A percentile compares a stretch with the other conserved stretches of the same genome.
phyloP scores from a whole-genome alignment of 2,329 filamentous ascomycete species.

The Fusarium zealandicum region DNA sequence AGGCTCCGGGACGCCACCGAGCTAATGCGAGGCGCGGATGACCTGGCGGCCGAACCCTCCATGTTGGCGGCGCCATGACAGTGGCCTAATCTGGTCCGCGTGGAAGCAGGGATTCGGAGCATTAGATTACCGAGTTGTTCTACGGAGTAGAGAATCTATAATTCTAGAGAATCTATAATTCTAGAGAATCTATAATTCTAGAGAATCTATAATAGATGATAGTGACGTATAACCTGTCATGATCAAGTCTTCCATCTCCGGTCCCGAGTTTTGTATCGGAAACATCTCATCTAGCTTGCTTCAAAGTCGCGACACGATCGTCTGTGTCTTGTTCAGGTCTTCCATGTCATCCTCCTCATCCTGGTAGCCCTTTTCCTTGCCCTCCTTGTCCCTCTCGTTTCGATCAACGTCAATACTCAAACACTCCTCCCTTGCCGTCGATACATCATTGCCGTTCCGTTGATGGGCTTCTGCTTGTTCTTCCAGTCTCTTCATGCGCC shows the following conservation, averaged over 20 bases:
- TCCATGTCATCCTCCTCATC: neutral
- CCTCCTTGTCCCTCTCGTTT: neutral
- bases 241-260: neutral
- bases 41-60: conserved; percentile 34
- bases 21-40: neutral
- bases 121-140: conserved; percentile 19
- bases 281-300: neutral
- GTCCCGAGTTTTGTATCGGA: neutral
- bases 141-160: neutral
- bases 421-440: too few relatives aligned
- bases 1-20: neutral
- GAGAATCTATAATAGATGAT: neutral
- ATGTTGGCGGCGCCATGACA: conserved; percentile 6
- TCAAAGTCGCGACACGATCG: neutral
- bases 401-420: neutral
- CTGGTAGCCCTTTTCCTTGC: neutral
- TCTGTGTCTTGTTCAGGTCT: neutral
- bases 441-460: neutral
- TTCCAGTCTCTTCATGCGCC: neutral
- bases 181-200: neutral
- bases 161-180: too few relatives aligned
- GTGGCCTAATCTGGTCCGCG: conserved; percentile 21
- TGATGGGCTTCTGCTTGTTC: neutral
- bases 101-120: conserved; percentile 24
- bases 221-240: too few relatives aligned